Evolutionary conservation across 345 rosid genomes (phyloP), one percentile per base, ranked within the genome.

Genomic region (Aquilaria malaccensis): DNA sequence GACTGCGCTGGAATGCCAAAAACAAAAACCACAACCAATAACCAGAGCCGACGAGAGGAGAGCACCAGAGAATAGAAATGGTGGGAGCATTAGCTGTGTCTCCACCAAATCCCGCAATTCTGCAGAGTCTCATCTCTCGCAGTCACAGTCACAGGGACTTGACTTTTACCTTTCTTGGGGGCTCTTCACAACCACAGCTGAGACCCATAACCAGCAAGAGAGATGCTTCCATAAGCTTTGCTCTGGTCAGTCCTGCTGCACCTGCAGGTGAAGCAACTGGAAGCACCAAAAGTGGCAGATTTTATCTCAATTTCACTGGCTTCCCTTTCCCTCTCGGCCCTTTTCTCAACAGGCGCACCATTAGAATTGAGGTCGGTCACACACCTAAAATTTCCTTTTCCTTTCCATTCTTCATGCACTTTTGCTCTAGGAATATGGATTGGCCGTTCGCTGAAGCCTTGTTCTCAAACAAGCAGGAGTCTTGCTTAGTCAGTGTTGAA

Each of bases 321-420:
- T 94, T 94, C 51, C 97, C 97, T 64, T 94, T 94, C 60, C 99
- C 99, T 57, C 97, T 94, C 30, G 96, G 99, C 14, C 99, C 99
- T 83, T 89, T 89, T 68, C 90, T 94, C 72, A 85, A 84, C 61
- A 80, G 99, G 52, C 81, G 90, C 59, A 94, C 99, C 46, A 84
- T 73, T 55, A 80, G 92, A 68, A 89, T 96, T 59, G 98, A 84
- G 89, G 97, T 87, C 54, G 45, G 82, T 58, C 30, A 29, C 43
- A 4, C 43, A 4, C 43, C 43, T 3, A 0, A 37, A 4, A 14
- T 45, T 55, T 46, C 30, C 10, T 59, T 58, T n/a, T 10, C 31
- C 41, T 49, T 68, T 48, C 45, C 7, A 29, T 61, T 43, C 30
- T 15, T 30, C 2, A 48, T 67, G 31, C 10, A 32, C 1, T 49